Base-by-base conservation (phyloP, 768 basidiomycete species). In the Pleurotus tuber-regium region DNA sequence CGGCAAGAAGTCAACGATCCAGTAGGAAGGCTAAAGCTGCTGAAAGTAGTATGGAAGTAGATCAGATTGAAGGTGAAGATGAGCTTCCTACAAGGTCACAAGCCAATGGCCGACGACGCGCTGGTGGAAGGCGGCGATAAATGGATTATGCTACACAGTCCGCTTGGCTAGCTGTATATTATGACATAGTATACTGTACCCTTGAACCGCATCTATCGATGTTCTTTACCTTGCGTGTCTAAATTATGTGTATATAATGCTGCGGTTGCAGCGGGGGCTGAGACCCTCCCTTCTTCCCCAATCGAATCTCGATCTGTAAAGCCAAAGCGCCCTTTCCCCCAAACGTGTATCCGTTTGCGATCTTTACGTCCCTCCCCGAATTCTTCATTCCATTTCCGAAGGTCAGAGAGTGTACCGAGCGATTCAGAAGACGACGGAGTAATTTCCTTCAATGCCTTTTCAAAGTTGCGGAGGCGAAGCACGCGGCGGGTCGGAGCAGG, bases 351-450 rank as follows among this genome's bases (percentile, higher is more conserved):
- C 30, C 80, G 79, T 55, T 73, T 61, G 47, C 78, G 80, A 30
- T 86, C 80, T 56, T 74, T 79, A 14, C 80, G 71, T 4, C 92
- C 92, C 65, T 96, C 93, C 21, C 95, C 94, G 66, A 93, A 95
- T 64, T 95, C 89, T 41, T 94, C 89, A 54, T 96, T 94, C 92
- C 92, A 95, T 69, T 86, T 88, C 38, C 86, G 79, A 38, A 93
- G 71, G 51, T 88, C 87, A 1, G 83, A 70, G 28, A 92, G 79
- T 43, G 80, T 87, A 42, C 88, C 89, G 2, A 89, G 70, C 10
- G 81, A 75, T 67, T 96, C 94, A 2, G 92, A 93, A 4, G 85
- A 86, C 0, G 92, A 94, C 10, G 94, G 91, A 2, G 88, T 87
- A 56, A 96, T 94, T 67, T 98, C 93, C 57, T 80, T 84, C 52